A percentile compares a stretch with the other conserved stretches of the same genome.
Conservation (phyloP, 306 rosid species). For the Pyrus bretschneideri region DNA sequence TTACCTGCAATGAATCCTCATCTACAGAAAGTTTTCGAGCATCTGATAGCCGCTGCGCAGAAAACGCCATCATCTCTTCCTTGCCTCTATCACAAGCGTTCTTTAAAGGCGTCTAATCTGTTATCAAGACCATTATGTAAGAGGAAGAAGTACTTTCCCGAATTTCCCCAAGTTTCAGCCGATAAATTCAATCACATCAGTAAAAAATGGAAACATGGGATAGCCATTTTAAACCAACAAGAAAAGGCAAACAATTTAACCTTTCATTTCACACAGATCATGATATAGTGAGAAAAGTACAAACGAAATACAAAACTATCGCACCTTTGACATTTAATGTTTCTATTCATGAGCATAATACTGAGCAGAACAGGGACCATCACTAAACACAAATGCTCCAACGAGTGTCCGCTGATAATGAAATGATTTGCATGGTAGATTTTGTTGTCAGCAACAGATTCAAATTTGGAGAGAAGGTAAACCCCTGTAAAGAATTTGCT, state of each 20-base stretch:
- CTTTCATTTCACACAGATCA: background rate
- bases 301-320: background rate
- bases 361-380: slow-evolving; percentile 41
- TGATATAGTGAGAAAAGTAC: background rate
- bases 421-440: slow-evolving; percentile 36
- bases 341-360: slow-evolving; percentile 54
- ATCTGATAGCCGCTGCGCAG: background rate
- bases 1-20: background rate
- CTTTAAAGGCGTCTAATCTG: slow-evolving; percentile 41
- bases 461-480: slow-evolving; percentile 56
- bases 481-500: slow-evolving; percentile 31
- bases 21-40: background rate
- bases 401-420: slow-evolving; percentile 54
- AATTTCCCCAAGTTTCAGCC: no score
- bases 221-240: no score
- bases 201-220: no score
- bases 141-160: background rate
- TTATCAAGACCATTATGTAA: slow-evolving; percentile 15
- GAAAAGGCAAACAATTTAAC: background rate
- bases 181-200: no score
- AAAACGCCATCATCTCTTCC: background rate
- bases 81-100: slow-evolving; percentile 30
- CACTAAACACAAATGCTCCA: slow-evolving; percentile 53
- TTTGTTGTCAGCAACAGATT: slow-evolving; percentile 51
- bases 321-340: slow-evolving; percentile 39